Percentiles rank a stretch among this genome's conserved stretches.
phyloP scores from a whole-genome alignment of 352 stramenopile species.

The Pythium aquatile region DNA sequence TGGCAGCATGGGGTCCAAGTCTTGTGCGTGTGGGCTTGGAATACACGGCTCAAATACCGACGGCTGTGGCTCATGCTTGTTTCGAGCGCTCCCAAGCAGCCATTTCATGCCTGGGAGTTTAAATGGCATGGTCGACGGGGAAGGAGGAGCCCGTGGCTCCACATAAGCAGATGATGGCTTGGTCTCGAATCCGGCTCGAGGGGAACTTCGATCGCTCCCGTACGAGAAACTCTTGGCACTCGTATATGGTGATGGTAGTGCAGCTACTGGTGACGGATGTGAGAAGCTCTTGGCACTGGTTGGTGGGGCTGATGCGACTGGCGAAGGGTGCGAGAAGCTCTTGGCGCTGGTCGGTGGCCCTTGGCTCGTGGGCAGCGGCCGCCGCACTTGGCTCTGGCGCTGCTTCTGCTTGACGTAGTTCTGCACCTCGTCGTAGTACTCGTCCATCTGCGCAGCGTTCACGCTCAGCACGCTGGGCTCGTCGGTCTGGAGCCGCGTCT shows the following conservation, averaged over 20 bases:
- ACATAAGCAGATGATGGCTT: neutral
- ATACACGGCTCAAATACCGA: neutral
- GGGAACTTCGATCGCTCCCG: slow-evolving; percentile 3
- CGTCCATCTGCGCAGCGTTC: slow-evolving; percentile 20
- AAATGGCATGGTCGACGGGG: slow-evolving; percentile 2
- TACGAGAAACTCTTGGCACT: neutral
- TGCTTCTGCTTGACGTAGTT: slow-evolving; percentile 29
- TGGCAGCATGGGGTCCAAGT: neutral
- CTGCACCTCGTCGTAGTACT: slow-evolving; percentile 28
- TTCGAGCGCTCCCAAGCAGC: slow-evolving; percentile 11
- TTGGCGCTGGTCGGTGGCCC: neutral
- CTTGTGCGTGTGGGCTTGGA: too few species aligned
- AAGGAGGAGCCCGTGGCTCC: neutral
- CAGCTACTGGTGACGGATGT: neutral
- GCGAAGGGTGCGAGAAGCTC: neutral
- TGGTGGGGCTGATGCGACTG: neutral
- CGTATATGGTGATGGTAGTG: neutral
- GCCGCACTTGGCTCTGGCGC: slow-evolving; percentile 17
- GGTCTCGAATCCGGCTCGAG: neutral
- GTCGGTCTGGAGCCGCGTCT: slow-evolving; percentile 23
- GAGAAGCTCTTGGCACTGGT: neutral
- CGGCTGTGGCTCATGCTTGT: neutral
- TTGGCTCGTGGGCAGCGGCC: slow-evolving; percentile 7
- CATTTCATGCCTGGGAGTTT: slow-evolving; percentile 17
- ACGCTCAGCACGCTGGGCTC: slow-evolving; percentile 21